Base-by-base conservation (phyloP, 129 eudicot genomes). In the Chrysanthemum makinoi region DNA sequence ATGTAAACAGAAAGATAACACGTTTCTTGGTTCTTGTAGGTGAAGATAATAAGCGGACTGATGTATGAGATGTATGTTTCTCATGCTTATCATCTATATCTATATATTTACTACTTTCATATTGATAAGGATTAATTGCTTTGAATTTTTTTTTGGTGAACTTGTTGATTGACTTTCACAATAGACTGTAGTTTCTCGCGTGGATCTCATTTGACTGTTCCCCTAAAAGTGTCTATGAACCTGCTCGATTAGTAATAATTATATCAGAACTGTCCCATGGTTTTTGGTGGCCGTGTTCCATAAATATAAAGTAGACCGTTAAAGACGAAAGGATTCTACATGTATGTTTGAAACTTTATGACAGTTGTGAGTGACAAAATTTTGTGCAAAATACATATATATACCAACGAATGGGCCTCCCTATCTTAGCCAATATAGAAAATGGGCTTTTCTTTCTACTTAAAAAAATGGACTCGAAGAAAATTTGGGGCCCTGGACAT, bases 11-110 rank as follows among this genome's bases (percentile, higher is more conserved):
- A 33, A 60, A 81, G 13, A 46, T 60, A 70, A 39, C 8, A 62
- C 11, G 47, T 2, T 80, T 66, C 60, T 62, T 73, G 65, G 62
- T 66, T 68, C 59, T 74, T 84, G 89, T 89, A 91, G 98, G 79
- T 11, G 73, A 79, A 62, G 81, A 77, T 81, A 78, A 63, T 35
- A 76, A 73, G 73, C 76, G 75, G 75, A 86, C 57, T 17, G 85
- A 79, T 62, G 86, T 72, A 66, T 56, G 83, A 35, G 46, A 72
- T 80, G 98, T 91, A 79, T 49, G 78, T 28, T 78, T 59, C n/a
- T 19, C 16, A 8, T 60, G 62, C 43, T 47, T 39, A 43, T 6
- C 68, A 33, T 68, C 35, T 61, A 43, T 39, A 22, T 30, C 35
- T 61, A 7, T 7, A 35, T 1, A 44, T 18, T 46, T 67, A 47